These are phyloP conservation scores for Fraxinus angustifolia DNA, from an alignment of 305 asterid genomes.

Conservation along the genomic window DNA sequence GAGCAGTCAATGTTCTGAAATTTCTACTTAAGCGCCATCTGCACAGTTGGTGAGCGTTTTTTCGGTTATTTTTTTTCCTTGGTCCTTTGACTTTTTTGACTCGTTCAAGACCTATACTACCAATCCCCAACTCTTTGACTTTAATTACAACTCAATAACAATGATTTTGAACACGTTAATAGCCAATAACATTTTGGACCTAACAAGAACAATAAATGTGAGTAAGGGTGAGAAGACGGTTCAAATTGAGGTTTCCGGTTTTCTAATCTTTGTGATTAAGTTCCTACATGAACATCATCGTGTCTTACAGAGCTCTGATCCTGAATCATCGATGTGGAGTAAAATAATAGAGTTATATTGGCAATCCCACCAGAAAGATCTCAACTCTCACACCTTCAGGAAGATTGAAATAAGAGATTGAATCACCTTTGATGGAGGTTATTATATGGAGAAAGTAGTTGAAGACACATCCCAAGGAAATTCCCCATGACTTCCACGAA, in stretches of 20 bases:
- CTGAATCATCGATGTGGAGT: slow-evolving; percentile 6
- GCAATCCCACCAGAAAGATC: slow-evolving; percentile 21
- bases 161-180: not conserved
- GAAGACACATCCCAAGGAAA: not conserved
- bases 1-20: not conserved
- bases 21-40: not conserved
- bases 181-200: too few relatives aligned
- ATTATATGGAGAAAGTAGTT: not conserved
- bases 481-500: slow-evolving; percentile 19
- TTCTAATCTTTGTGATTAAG: slow-evolving; percentile 11
- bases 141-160: not conserved
- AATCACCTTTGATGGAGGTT: not conserved
- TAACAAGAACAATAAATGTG: too few relatives aligned
- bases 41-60: not conserved
- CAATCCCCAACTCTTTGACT: not conserved
- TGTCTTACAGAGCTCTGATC: not conserved
- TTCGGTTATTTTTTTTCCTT: not conserved
- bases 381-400: slow-evolving; percentile 19
- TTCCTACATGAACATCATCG: slow-evolving; percentile 30
- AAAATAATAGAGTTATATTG: slow-evolving; percentile 9
- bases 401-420: not conserved
- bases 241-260: not conserved
- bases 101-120: not conserved
- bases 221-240: too few relatives aligned
- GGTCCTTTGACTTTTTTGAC: not conserved